Percentiles rank a stretch among this genome's conserved stretches.
These are phyloP conservation scores for Phoma sp. DNA, from an alignment of 2,329 filamentous ascomycete genomes.

Conservation along the genomic window DNA sequence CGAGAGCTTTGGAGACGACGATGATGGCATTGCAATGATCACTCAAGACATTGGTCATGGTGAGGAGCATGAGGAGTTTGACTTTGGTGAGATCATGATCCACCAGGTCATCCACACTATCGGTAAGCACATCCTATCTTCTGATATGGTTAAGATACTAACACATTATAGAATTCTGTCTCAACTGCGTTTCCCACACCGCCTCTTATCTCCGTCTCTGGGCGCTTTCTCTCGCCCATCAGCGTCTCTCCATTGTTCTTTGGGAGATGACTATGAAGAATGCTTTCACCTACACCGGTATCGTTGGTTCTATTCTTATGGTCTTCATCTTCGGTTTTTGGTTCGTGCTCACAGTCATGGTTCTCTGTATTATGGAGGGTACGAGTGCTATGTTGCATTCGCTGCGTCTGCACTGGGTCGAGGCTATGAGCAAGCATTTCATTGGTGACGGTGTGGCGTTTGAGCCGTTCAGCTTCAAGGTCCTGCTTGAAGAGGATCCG, in stretches of 20 bases:
- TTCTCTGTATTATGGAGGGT: conserved; percentile 93
- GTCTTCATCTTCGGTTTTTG: conserved; percentile 85
- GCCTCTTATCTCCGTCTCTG: conserved; percentile 98
- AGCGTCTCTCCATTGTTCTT: conserved; percentile 93
- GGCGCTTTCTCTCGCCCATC: conserved; percentile 95
- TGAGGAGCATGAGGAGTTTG: conserved; percentile 93
- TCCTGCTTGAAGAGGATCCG: conserved; percentile 79
- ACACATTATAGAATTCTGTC: conserved; percentile 80
- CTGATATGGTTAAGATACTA: conserved; percentile 21
- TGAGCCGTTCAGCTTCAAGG: conserved; percentile 85
- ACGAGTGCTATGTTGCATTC: conserved; percentile 95
- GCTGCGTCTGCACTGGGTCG: conserved; percentile 91
- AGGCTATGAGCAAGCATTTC: conserved; percentile 97
- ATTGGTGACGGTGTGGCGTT: conserved; percentile 87
- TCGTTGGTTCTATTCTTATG: conserved; percentile 77
- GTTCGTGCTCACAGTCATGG: conserved; percentile 82
- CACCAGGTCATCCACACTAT: conserved; percentile 99
- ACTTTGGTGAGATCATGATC: conserved; percentile 97
- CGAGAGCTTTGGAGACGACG: conserved; percentile 74
- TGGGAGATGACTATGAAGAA: conserved; percentile 94
- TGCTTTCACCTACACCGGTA: conserved; percentile 71
- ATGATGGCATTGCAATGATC: conserved; percentile 85
- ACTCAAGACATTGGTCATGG: conserved; percentile 76
- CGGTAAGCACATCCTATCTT: conserved; percentile 63
- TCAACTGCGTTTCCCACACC: conserved; percentile 98